Evolutionary conservation across 805 yeast genomes (phyloP).

Genomic region (Candida incommunis): DNA sequence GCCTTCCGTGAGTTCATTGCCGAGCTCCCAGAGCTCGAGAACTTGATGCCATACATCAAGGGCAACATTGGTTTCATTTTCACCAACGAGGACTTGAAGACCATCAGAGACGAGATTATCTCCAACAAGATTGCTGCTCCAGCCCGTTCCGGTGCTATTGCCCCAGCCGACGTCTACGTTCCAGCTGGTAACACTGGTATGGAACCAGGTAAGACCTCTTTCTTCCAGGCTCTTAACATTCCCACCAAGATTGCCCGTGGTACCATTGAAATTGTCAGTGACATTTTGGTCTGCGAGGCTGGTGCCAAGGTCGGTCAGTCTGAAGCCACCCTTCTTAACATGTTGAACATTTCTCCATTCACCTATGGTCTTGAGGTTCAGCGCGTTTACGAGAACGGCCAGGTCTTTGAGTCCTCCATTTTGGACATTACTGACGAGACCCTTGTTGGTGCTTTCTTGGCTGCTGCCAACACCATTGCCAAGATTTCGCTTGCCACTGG

Average conservation of each 20-base stretch:
- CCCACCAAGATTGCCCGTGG: conserved; percentile 99
- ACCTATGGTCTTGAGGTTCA: conserved; percentile 95
- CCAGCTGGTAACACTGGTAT: conserved; percentile 99
- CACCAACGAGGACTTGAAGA: conserved; percentile 92
- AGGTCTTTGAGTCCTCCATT: conserved; percentile 91
- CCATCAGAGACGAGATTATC: conserved; percentile 75
- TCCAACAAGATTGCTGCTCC: conserved; percentile 99
- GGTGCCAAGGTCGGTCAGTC: conserved; percentile 94
- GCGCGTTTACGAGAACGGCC: conserved; percentile 98
- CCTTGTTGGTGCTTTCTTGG: conserved; percentile 79
- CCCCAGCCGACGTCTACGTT: conserved; percentile 94
- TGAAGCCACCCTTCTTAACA: conserved; percentile 96
- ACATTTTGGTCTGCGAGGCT: conserved; percentile 85
- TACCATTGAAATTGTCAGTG: conserved; percentile 98
- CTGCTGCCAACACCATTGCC: conserved; percentile 90
- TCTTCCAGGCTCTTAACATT: conserved; percentile 99
- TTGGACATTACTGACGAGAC: conserved; percentile 98
- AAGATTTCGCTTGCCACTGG: conserved; percentile 93
- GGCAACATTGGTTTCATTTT: conserved; percentile 99
- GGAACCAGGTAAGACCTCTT: conserved; percentile 99
- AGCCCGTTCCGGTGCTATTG: conserved; percentile 99
- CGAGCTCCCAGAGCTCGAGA: conserved; percentile 94
- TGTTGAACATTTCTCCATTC: conserved; percentile 99
- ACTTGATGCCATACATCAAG: conserved; percentile 82
- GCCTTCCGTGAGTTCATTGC: conserved; percentile 92